These are phyloP conservation scores for Nicotiana sylvestris DNA, from an alignment of 257 asterid genomes.

Conservation along the genomic window DNA sequence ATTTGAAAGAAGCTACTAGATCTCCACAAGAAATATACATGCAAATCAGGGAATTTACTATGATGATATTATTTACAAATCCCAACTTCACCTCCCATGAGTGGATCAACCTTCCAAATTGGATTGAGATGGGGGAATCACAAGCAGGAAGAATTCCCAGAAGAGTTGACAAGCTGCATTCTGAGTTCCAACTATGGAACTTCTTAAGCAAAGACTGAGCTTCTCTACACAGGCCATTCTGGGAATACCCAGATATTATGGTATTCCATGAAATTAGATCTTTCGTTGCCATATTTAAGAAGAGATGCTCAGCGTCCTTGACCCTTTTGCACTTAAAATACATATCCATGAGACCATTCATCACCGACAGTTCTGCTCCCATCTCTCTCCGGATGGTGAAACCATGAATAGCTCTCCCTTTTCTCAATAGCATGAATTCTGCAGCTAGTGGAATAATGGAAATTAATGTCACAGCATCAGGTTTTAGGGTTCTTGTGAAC, in stretches of 20 bases:
- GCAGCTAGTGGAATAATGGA: constrained; percentile 45
- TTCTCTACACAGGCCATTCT: constrained; percentile 34
- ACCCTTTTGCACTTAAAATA: constrained; percentile 38
- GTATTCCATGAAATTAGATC: constrained; percentile 69
- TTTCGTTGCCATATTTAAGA: constrained; percentile 39
- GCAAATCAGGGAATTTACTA: constrained; percentile 49
- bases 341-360: constrained; percentile 57
- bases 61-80: constrained; percentile 29
- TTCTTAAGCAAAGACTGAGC: constrained; percentile 53
- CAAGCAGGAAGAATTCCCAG: constrained; percentile 56
- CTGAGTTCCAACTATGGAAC: constrained; percentile 25
- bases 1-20: constrained; percentile 36
- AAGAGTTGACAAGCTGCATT: constrained; percentile 49
- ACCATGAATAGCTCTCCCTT: constrained; percentile 61
- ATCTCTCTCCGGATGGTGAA: constrained; percentile 47
- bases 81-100: constrained; percentile 62
- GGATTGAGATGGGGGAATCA: constrained; percentile 39
- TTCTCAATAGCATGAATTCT: constrained; percentile 38
- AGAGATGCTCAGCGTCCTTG: constrained; percentile 37
- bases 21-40: constrained; percentile 57
- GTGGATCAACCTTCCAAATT: constrained; percentile 50
- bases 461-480: constrained; percentile 49
- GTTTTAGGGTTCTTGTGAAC: constrained; percentile 32
- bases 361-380: constrained; percentile 32
- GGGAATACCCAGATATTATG: constrained; percentile 60